A percentile compares a stretch with the other conserved stretches of the same genome.
Conservation (phyloP, 306 rosid genomes). For the Acacia acuminata region DNA sequence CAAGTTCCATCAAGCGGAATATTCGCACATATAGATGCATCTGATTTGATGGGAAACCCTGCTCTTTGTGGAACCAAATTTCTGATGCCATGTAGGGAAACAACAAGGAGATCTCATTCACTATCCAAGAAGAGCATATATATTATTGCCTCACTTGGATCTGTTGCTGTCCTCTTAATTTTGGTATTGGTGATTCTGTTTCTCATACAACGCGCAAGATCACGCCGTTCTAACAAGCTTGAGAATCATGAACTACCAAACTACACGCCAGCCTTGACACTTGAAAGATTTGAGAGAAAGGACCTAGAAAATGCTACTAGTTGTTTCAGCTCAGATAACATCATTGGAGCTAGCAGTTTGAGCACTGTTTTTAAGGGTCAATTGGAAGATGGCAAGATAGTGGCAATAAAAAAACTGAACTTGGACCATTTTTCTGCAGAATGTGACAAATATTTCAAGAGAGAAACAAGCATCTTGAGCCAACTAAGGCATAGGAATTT, state of each 20-base stretch:
- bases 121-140: constrained; percentile 52
- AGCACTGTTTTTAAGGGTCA: constrained; percentile 85
- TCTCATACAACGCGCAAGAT: constrained; percentile 27
- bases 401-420: constrained; percentile 75
- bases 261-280: constrained; percentile 42
- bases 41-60: constrained; percentile 67
- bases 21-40: constrained; percentile 50
- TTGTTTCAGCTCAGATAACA: constrained; percentile 50
- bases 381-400: constrained; percentile 52
- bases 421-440: constrained; percentile 61
- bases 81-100: constrained; percentile 48
- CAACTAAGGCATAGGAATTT: constrained; percentile 83
- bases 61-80: constrained; percentile 69
- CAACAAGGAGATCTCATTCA: constrained; percentile 20
- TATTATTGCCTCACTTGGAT: constrained; percentile 50
- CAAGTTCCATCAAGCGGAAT: constrained; percentile 63
- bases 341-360: constrained; percentile 74
- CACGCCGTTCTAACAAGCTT: constrained; percentile 13
- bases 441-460: constrained; percentile 65
- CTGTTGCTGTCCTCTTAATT: constrained; percentile 44
- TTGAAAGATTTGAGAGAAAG: constrained; percentile 58
- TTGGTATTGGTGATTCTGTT: constrained; percentile 39
- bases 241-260: constrained; percentile 41
- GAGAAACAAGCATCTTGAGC: constrained; percentile 70
- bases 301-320: constrained; percentile 70